Evolutionary conservation across 208 protist genomes (phyloP), one percentile per base, ranked within the genome.

Genomic region (Porcisia hertigi): DNA sequence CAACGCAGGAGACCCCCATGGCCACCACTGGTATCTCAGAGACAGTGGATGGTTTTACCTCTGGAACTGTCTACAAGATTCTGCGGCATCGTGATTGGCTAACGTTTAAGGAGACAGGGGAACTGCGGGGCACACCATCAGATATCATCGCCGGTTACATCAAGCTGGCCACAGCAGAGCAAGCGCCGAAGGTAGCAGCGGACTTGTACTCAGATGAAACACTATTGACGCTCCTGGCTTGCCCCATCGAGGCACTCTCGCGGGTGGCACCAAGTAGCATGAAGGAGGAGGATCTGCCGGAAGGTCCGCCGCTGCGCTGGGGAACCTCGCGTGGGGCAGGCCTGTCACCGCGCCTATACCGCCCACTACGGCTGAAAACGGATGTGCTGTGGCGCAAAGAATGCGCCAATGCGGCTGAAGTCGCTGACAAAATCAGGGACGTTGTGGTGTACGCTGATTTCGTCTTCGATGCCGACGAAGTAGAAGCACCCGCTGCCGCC

Each of bases 311-410:
- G 52, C 78, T 77, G 39, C 78, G 63, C n/a, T 74, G 72, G 78
- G 73, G 69, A n/a, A 9, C 66, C 4, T 59, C 16, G n/a, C 41
- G 43, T 30, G 71, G 54, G 25, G 52, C 58, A 12, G 67, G 65
- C 36, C 60, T 70, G n/a, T 54, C 59, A 11, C 72, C 78, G 20
- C 58, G 52, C 25, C 25, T 82, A 16, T 73, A 77, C 73, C 78
- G 67, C 59, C 23, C 65, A 39, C 58, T 77, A 54, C 57, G 36
- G 8, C 78, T 62, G 36, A 53, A 3, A 34, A 54, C 34, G 0
- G 78, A 82, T 58, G 57, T 82, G 45, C 55, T 77, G 54, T 73
- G 72, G 67, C 70, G 45, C 12, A 41, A 54, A 36, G 41, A 53
- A 34, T 71, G 72, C 49, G 72, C 78, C 0, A 58, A 58, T 39